A percentile compares a stretch with the other conserved stretches of the same genome.
Conservation (phyloP, 495 filamentous ascomycete species). For the Bombardia bombarda region DNA sequence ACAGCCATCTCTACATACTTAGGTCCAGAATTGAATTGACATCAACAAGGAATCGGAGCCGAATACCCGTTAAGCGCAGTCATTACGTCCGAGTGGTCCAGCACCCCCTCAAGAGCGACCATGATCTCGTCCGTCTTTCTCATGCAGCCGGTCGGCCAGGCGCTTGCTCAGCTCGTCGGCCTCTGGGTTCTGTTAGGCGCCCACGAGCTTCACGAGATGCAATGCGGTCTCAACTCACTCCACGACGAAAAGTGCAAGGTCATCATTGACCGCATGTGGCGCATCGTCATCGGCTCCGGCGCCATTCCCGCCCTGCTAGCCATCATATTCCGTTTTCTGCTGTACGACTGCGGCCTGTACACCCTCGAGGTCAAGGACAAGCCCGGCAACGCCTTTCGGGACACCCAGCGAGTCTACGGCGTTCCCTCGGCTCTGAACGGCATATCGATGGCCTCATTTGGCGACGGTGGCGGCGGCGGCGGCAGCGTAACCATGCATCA, state of each 20-base stretch:
- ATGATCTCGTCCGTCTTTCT: constrained; percentile 76
- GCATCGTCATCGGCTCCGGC: constrained; percentile 65
- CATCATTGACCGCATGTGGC: constrained; percentile 76
- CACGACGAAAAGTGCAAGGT: constrained; percentile 54
- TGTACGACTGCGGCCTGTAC: constrained; percentile 66
- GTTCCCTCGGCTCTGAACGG: constrained; percentile 51
- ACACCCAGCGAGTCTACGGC: constrained; percentile 49
- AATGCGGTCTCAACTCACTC: constrained; percentile 29
- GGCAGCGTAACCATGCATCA: too few relatives aligned
- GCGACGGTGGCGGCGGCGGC: too few relatives aligned
- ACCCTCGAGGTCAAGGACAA: constrained; percentile 67
- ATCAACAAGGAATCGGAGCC: constrained; percentile 60
- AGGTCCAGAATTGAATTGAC: too few relatives aligned
- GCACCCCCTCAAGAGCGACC: constrained; percentile 64
- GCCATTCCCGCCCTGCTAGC: constrained; percentile 62
- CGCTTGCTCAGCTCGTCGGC: constrained; percentile 59
- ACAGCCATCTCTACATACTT: too few relatives aligned
- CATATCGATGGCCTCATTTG: constrained; percentile 55
- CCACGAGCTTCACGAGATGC: constrained; percentile 41
- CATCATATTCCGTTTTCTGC: constrained; percentile 70
- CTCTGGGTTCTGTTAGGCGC: constrained; percentile 58
- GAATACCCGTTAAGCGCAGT: constrained; percentile 70
- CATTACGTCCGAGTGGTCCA: constrained; percentile 67
- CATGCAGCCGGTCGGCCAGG: constrained; percentile 70
- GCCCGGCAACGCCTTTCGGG: constrained; percentile 52